Conservation (phyloP, 169 alveolate species). For the Blepharisma undulans region DNA sequence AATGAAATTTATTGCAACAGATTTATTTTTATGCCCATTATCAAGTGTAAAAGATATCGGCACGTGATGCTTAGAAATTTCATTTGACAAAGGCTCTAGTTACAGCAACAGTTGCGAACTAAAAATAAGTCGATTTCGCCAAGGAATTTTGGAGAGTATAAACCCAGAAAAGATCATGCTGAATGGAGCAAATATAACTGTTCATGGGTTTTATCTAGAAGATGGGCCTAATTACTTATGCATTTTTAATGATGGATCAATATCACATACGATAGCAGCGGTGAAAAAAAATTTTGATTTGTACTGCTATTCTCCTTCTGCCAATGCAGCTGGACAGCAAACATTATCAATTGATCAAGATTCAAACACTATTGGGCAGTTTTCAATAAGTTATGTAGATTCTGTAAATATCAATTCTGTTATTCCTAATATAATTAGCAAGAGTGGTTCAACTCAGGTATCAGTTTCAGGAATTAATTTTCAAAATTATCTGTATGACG, state of each 20-base stretch:
- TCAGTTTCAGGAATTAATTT: background rate
- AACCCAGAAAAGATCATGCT: background rate
- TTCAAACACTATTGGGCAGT: background rate
- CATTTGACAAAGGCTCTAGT: background rate
- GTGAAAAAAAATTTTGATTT: background rate
- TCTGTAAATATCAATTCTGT: background rate
- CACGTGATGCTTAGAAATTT: background rate
- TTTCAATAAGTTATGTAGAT: background rate
- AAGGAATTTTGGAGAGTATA: background rate
- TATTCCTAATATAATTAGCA: background rate
- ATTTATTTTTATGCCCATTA: background rate
- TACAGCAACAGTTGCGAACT: background rate
- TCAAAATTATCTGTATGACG: background rate
- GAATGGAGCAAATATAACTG: background rate
- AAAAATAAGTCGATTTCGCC: background rate
- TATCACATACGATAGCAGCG: background rate
- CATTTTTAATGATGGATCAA: background rate
- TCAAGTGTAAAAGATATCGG: background rate
- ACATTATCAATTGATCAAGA: background rate
- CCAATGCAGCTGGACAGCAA: background rate
- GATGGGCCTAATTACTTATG: background rate
- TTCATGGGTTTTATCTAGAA: background rate
- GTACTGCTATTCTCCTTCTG: background rate
- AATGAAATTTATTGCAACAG: background rate
- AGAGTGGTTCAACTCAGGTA: background rate